phyloP scores from a whole-genome alignment of 352 stramenopile species.

The Globisporangium radiosum region DNA sequence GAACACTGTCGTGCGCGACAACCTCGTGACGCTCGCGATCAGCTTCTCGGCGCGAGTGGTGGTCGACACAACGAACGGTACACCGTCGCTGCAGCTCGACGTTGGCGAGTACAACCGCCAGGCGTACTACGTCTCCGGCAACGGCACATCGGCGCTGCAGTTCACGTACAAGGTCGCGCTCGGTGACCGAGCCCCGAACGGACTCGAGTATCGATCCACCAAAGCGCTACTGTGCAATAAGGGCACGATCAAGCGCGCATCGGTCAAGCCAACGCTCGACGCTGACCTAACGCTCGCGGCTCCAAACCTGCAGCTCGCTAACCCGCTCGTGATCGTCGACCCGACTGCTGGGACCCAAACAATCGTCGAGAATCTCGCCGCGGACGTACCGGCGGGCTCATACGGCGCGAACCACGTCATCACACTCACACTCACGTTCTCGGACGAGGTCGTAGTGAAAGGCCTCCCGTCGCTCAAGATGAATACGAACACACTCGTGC shows the following conservation, averaged over 20 bases:
- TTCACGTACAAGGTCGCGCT: constrained; percentile 67
- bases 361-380: constrained; percentile 33
- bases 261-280: constrained; percentile 40
- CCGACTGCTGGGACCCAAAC: constrained; percentile 32
- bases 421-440: constrained; percentile 57
- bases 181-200: constrained; percentile 37
- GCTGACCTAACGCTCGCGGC: constrained; percentile 44
- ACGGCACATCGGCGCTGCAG: constrained; percentile 30
- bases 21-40: constrained; percentile 47
- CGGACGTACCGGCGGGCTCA: constrained; percentile 37
- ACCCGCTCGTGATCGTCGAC: constrained; percentile 44
- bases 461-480: constrained; percentile 46
- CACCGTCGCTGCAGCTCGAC: constrained; percentile 44
- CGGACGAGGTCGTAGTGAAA: constrained; percentile 65
- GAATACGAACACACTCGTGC: constrained; percentile 46
- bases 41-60: constrained; percentile 58
- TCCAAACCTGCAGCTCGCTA: constrained; percentile 30
- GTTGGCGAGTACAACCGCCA: constrained; percentile 61
- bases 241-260: constrained; percentile 50
- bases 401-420: constrained; percentile 78
- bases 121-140: constrained; percentile 54
- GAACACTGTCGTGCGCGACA: constrained; percentile 30
- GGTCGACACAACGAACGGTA: constrained; percentile 45
- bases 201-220: constrained; percentile 47
- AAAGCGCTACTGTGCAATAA: constrained; percentile 52